Evolutionary conservation across 1,284 basidiomycete genomes (phyloP), one percentile per base, ranked within the genome.

Genomic region (Xanthoconium separans): DNA sequence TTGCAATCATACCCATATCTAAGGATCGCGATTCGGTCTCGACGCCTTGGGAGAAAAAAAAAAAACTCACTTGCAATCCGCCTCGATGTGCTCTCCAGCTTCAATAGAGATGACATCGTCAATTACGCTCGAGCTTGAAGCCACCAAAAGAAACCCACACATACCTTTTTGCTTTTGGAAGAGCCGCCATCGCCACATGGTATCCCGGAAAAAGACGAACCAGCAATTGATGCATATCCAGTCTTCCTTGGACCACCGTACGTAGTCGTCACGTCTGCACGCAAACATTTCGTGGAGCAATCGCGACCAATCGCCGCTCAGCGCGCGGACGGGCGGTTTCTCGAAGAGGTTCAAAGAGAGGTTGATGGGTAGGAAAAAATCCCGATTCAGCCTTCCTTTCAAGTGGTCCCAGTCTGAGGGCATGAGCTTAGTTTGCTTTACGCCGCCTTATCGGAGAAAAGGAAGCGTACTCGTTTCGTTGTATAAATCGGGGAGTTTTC

Each of bases 181-280:
- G 10, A 53, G 51, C 22, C 40, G 47, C 51, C 51, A 53, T 30
- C 34, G 51, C 46, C 40, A 53, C 15, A 53, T n/a, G 47, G 47
- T 53, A 31, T 51, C 51, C 5, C n/a, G 6, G 16, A 53, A 31
- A n/a, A 53, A 51, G 4, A 16, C 10, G 13, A 5, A 3, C 47
- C 47, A 51, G 12, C 51, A 53, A 2, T 7, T 6, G 2, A 12
- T 12, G 16, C 49, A 50, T 3, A 18, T 30, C 49, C 42, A 44
- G n/a, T 46, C 33, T 7, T 39, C 18, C 34, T 36, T 37, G 12
- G 42, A 30, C 50, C 50, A 51, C 15, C 15, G 4, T 7, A 9
- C 18, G 9, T 39, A 51, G 4, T 37, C 43, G 24, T 39, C 42
- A 6, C 12, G 8, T n/a, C 18, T 36, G 24, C 33, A 51, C 22